Base-by-base conservation (phyloP, 805 yeast species). In the Yamadazyma akitaensis region DNA sequence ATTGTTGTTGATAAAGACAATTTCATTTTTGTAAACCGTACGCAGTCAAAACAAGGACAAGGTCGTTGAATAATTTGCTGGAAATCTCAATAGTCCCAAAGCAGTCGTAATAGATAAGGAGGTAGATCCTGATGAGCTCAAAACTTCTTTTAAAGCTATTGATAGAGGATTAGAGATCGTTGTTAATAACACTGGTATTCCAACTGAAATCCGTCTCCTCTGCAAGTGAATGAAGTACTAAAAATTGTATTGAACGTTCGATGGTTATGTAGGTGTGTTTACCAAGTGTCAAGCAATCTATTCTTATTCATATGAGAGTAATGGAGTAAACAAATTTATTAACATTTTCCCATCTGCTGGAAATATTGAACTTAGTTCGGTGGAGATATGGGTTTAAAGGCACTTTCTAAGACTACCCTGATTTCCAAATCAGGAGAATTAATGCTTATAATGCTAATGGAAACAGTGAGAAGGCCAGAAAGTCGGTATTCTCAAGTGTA, bases 1-100 rank as follows among this genome's bases (percentile, higher is more conserved):
- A 4, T 21, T 7, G 77, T 77, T 3, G 30, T 38, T 43, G 48
- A 55, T 38, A 25, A 64, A 62, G 36, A 53, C 56, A 40, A 58
- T 57, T 40, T 68, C 60, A 57, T 75, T 67, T 38, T 73, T 64
- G 56, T 72, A 73, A n/a, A 51, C 77, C 57, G 51, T 65, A 57
- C 25, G 41, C 25, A 26, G 33, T 14, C 21, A 43, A 57, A 55
- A 51, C 58, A 55, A 38, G 60, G 58, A 36, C 65, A 56, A 46
- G 51, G 54, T 53, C 42, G 17, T 44, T 56, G 38, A 31, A 36
- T 3, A 25, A 26, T 38, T 38, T 12, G 41, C 33, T 10, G 17
- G 26, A 17, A 51, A 51, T 19, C 32, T 48, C 10, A 40, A 43
- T 14, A 51, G 48, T 19, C 32, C 46, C 10, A 40, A 43, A 17